These are phyloP conservation scores for Podospora appendiculata DNA, from an alignment of 495 filamentous ascomycete species.

Conservation along the genomic window DNA sequence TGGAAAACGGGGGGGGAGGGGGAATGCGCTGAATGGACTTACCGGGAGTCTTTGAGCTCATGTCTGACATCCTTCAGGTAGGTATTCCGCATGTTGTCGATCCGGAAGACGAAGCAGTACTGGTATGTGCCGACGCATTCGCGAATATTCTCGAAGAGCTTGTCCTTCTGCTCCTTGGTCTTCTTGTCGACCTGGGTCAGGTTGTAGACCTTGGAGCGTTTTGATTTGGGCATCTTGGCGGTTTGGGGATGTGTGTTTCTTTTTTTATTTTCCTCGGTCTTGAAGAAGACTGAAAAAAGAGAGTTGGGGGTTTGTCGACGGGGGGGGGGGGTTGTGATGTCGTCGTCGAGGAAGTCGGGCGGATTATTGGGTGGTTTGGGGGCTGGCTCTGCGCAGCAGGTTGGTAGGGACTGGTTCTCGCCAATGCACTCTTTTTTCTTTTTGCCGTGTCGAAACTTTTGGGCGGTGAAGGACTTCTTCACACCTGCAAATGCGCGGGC, in stretches of 20 bases:
- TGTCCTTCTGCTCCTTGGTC: constrained; percentile 76
- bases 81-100: constrained; percentile 98
- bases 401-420: too few relatives aligned
- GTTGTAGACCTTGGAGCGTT: constrained; percentile 81
- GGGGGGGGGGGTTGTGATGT: background rate
- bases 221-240: constrained; percentile 85
- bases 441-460: constrained; percentile 9
- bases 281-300: too few relatives aligned
- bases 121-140: constrained; percentile 80
- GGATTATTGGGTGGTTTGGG: too few relatives aligned
- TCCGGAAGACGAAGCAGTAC: constrained; percentile 83
- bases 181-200: constrained; percentile 88
- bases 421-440: constrained; percentile 1
- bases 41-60: constrained; percentile 81
- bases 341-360: background rate
- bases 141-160: constrained; percentile 79
- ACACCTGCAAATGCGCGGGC: background rate
- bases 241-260: background rate
- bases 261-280: background rate
- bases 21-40: constrained; percentile 13
- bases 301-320: background rate
- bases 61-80: constrained; percentile 87
- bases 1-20: background rate
- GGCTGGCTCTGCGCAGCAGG: too few relatives aligned
- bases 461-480: constrained; percentile 5